Evolutionary conservation across 768 basidiomycete genomes (phyloP).

Genomic region (Daedalea quercina): DNA sequence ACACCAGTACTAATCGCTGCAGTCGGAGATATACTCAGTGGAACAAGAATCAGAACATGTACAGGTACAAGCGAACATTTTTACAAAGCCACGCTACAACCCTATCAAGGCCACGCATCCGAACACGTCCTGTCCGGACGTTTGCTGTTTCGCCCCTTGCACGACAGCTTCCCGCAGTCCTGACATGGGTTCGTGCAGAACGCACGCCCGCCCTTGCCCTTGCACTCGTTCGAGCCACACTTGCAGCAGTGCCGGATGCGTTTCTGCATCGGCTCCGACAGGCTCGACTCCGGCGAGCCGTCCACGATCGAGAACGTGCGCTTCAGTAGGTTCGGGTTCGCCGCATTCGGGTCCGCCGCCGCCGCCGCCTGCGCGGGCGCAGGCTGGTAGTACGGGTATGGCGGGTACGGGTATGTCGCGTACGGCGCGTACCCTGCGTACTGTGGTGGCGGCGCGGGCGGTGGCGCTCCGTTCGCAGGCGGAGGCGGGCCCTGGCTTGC

Average conservation of each 20-base stretch:
- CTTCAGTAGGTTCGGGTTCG: constrained; percentile 15
- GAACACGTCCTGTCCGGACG: constrained; percentile 69
- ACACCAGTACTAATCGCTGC: no score
- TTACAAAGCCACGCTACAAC: no score
- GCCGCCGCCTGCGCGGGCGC: constrained; percentile 7
- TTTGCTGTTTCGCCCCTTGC: constrained; percentile 71
- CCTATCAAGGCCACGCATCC: constrained; percentile 39
- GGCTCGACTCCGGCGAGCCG: constrained; percentile 13
- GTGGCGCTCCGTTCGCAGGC: constrained; percentile 4
- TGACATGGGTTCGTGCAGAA: constrained; percentile 73
- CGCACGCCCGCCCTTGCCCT: constrained; percentile 71
- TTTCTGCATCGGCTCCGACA: constrained; percentile 32
- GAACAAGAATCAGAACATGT: no score
- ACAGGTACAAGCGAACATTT: no score
- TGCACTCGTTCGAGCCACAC: constrained; percentile 76
- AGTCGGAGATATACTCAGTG: no score
- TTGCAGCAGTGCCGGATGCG: constrained; percentile 78
- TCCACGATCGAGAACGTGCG: constrained; percentile 22
- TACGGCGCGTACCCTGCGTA: constrained; percentile 11
- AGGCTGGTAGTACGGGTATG: constrained; percentile 16
- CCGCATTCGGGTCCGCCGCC: constrained; percentile 3
- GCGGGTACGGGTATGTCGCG: constrained; percentile 16
- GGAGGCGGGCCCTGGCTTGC: constrained; percentile 4
- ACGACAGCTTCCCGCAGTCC: constrained; percentile 78
- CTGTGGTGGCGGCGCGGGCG: constrained; percentile 9